Evolutionary conservation across 345 rosid species (phyloP).

Genomic region (Cardamine resedifolia): DNA sequence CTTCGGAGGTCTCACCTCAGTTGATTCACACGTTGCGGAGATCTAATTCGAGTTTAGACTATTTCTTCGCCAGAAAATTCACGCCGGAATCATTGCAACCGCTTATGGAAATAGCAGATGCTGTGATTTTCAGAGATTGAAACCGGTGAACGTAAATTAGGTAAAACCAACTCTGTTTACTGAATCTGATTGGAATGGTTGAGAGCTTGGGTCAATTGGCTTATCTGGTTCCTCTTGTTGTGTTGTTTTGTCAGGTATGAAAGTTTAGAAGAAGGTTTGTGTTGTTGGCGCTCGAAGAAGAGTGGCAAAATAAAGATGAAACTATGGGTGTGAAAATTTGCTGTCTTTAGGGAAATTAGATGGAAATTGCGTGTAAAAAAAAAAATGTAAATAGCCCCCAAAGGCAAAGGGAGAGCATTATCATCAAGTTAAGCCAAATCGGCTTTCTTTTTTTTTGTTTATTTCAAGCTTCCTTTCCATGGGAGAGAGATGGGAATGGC

Average conservation of each 20-base stretch:
- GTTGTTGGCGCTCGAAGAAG: slow-evolving; percentile 34
- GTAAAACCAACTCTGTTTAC: neutral
- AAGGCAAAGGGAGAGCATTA: slow-evolving; percentile 11
- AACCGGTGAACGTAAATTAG: slow-evolving; percentile 20
- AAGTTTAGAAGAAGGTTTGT: slow-evolving; percentile 10
- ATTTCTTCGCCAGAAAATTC: slow-evolving; percentile 82
- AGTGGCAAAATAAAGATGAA: slow-evolving; percentile 33
- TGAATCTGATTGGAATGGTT: neutral
- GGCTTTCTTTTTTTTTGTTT: slow-evolving; percentile 20
- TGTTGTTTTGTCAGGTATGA: slow-evolving; percentile 16
- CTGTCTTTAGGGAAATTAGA: slow-evolving; percentile 3
- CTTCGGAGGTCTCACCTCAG: slow-evolving; percentile 49
- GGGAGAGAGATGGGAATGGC: slow-evolving; percentile 25
- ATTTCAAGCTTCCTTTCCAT: slow-evolving; percentile 13
- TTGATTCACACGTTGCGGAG: slow-evolving; percentile 50
- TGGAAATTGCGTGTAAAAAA: neutral
- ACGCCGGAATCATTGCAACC: slow-evolving; percentile 60
- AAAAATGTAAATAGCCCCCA: slow-evolving; percentile 22
- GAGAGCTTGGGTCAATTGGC: neutral
- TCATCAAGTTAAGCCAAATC: slow-evolving; percentile 27
- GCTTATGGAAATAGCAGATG: slow-evolving; percentile 68
- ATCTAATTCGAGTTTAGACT: slow-evolving; percentile 52
- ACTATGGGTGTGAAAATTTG: slow-evolving; percentile 5
- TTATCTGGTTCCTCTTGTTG: neutral
- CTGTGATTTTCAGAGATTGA: slow-evolving; percentile 63